Conservation (phyloP, 768 basidiomycete species). For the Trametes meyenii region DNA sequence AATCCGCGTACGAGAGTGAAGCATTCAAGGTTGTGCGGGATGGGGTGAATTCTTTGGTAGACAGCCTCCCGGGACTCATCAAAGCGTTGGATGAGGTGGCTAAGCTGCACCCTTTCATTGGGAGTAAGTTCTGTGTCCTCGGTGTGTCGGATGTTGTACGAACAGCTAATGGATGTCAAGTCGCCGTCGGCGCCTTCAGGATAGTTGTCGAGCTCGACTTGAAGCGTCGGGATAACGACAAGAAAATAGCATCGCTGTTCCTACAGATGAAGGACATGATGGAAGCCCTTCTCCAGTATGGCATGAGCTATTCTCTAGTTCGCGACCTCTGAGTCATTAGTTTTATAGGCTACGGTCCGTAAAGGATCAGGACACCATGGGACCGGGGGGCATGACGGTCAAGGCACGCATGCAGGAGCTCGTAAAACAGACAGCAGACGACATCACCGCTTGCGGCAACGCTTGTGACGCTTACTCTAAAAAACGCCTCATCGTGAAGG, state of each 20-base stretch:
- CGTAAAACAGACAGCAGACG: slow-evolving; percentile 31
- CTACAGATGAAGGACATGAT: slow-evolving; percentile 57
- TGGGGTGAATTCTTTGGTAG: slow-evolving; percentile 25
- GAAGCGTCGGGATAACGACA: slow-evolving; percentile 54
- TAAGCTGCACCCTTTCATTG: slow-evolving; percentile 30
- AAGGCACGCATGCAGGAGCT: slow-evolving; percentile 39
- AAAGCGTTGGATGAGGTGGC: slow-evolving; percentile 30
- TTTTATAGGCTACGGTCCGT: slow-evolving; percentile 37
- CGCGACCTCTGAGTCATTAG: not conserved
- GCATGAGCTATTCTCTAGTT: not conserved
- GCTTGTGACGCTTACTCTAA: slow-evolving; percentile 38
- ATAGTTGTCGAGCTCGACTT: slow-evolving; percentile 51
- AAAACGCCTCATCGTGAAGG: slow-evolving; percentile 35
- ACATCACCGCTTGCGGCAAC: slow-evolving; percentile 39
- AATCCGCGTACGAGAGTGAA: slow-evolving; percentile 18
- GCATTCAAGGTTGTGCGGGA: slow-evolving; percentile 19
- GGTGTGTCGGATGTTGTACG: not conserved
- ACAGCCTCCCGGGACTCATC: slow-evolving; percentile 26
- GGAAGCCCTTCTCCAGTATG: slow-evolving; percentile 49
- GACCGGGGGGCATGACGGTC: slow-evolving; percentile 39
- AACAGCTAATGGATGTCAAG: slow-evolving; percentile 25
- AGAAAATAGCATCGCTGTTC: slow-evolving; percentile 48
- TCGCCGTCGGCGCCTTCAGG: slow-evolving; percentile 53
- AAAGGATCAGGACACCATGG: slow-evolving; percentile 34
- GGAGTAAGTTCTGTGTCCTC: slow-evolving; percentile 10